Conservation (phyloP, 2,329 filamentous ascomycete genomes). For the Claviceps cyperi region DNA sequence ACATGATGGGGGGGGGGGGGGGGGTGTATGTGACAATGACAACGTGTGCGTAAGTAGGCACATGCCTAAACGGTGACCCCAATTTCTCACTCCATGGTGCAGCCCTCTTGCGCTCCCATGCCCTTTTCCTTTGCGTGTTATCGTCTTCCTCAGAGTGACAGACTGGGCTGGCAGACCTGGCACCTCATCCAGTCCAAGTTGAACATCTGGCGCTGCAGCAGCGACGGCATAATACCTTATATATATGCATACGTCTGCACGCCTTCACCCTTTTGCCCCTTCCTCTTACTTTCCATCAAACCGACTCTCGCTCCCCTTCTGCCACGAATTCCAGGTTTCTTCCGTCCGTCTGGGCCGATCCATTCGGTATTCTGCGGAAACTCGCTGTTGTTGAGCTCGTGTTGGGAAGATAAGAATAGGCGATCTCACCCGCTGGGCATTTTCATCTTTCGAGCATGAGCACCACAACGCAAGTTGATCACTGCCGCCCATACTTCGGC, state of each 20-base stretch:
- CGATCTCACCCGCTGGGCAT: too few relatives aligned
- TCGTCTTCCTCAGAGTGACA: not conserved
- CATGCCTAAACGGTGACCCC: too few relatives aligned
- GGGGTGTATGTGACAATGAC: too few relatives aligned
- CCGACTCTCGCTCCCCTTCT: conserved; percentile 12
- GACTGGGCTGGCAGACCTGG: not conserved
- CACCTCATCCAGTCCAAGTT: not conserved
- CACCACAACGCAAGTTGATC: too few relatives aligned
- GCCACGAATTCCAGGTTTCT: not conserved
- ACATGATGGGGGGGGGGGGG: too few relatives aligned
- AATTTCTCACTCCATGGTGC: not conserved
- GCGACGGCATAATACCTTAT: not conserved
- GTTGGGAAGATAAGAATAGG: too few relatives aligned
- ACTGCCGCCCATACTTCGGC: too few relatives aligned
- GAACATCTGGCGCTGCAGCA: not conserved
- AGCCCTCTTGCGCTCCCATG: not conserved
- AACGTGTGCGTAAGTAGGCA: too few relatives aligned
- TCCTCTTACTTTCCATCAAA: not conserved
- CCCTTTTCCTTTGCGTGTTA: not conserved
- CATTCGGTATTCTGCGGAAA: too few relatives aligned
- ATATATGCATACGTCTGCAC: conserved; percentile 3
- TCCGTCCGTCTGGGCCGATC: too few relatives aligned
- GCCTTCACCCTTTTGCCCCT: conserved; percentile 1
- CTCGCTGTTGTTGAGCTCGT: too few relatives aligned
- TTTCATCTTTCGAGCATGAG: too few relatives aligned